Conservation (phyloP, 805 yeast species). For the Ogataea polymorpha region DNA sequence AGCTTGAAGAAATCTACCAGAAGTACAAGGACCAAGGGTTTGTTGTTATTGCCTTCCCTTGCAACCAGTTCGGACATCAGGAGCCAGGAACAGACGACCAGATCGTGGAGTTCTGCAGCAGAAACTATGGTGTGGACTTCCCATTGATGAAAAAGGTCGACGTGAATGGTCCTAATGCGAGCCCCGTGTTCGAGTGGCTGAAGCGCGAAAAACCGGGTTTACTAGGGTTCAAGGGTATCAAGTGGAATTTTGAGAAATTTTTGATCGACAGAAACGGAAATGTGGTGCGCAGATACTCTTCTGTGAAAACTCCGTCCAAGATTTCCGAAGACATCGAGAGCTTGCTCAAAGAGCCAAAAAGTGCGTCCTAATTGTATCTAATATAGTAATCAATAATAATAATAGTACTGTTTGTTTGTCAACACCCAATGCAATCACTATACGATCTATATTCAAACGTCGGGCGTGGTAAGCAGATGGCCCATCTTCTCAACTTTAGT, state of each 20-base stretch:
- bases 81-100: slow-evolving; percentile 70
- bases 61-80: slow-evolving; percentile 84
- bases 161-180: slow-evolving; percentile 81
- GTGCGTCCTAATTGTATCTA: not conserved
- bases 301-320: slow-evolving; percentile 63
- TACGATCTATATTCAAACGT: not conserved
- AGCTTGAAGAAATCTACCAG: slow-evolving; percentile 63
- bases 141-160: slow-evolving; percentile 84
- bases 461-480: slow-evolving; percentile 62
- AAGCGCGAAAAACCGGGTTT: slow-evolving; percentile 58
- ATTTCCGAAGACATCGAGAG: slow-evolving; percentile 58
- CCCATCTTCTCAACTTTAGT: slow-evolving; percentile 98
- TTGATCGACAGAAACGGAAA: slow-evolving; percentile 51
- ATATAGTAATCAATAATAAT: not conserved
- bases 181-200: slow-evolving; percentile 76
- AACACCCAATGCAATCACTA: not conserved
- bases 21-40: slow-evolving; percentile 64
- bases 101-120: slow-evolving; percentile 66
- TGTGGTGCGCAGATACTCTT: slow-evolving; percentile 52
- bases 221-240: slow-evolving; percentile 66
- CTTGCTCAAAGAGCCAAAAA: slow-evolving; percentile 38
- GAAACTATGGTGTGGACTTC: slow-evolving; percentile 88
- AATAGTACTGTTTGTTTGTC: not conserved
- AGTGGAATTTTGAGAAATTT: slow-evolving; percentile 64
- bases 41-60: slow-evolving; percentile 79